Evolutionary conservation across 2,329 filamentous ascomycete species (phyloP), one percentile per base, ranked within the genome.

Genomic region (Fusarium temperatum): DNA sequence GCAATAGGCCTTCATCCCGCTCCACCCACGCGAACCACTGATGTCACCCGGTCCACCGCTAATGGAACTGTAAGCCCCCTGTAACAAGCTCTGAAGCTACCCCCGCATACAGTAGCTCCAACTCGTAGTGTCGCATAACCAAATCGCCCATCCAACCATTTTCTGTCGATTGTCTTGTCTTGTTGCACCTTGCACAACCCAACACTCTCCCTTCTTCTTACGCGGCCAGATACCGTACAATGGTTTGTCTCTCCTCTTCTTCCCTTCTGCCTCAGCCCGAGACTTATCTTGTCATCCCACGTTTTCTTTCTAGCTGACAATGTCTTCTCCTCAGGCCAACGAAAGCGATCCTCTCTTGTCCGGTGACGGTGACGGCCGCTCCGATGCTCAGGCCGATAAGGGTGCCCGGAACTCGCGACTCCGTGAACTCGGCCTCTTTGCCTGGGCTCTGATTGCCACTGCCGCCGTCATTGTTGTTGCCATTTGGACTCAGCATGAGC

Each of bases 371-470:
- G 75, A 79, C 30, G 80, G 78, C 78, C 78, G 78, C 68, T 77
- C 81, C 71, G 78, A 81, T 70, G 70, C 56, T 63, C 69, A 63
- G 26, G 61, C 72, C 56, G 70, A 76, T 39, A 78, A 75, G 41
- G 42, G 70, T 41, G 61, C 66, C 15, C 79, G 83, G 53, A 77
- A 81, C 47, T 80, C 80, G 67, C 89, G 89, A 81, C 81, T 89
- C 63, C 90, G 93, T 70, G 94, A 98, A 80, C 82, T 93, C 59
- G 89, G 92, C 30, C 84, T 97, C 72, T 95, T 98, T 80, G 83
- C 89, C 55, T 98, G 95, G 95, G 94, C 95, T 10, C 83, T 96
- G 22, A 77, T 96, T 30, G 94, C 95, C 24, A 98, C 95, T 0
- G 89, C 91, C 12, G 89, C 89, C 51, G 91, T 97, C 58, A 90